These are phyloP conservation scores for Cyberlindnera euphorbiiphila DNA, from an alignment of 805 yeast genomes.

Conservation along the genomic window DNA sequence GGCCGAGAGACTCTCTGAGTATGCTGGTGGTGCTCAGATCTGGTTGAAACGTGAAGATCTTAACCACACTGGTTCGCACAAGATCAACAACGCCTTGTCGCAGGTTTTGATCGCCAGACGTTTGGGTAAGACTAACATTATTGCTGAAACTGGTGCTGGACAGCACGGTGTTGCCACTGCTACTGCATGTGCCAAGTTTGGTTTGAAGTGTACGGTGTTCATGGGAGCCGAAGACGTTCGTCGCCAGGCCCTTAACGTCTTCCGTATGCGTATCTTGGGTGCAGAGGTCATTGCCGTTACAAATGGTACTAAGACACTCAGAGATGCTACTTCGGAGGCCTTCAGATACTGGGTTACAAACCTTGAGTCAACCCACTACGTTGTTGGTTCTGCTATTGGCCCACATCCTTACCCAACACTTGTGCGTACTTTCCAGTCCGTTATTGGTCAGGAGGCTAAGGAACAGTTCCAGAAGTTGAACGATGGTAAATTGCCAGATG, in stretches of 20 bases:
- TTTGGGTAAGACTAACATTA: conserved; percentile 70
- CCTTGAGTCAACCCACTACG: conserved; percentile 82
- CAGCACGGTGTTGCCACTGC: conserved; percentile 94
- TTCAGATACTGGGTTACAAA: conserved; percentile 93
- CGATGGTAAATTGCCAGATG: conserved; percentile 83
- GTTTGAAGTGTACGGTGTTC: conserved; percentile 86
- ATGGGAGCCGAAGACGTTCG: conserved; percentile 99
- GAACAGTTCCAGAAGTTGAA: conserved; percentile 80
- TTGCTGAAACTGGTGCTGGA: conserved; percentile 93
- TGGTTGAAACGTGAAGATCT: conserved; percentile 98
- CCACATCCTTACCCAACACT: conserved; percentile 99
- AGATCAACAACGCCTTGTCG: conserved; percentile 79
- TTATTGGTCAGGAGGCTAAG: conserved; percentile 92
- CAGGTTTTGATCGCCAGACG: conserved; percentile 78
- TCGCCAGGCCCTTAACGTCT: conserved; percentile 96
- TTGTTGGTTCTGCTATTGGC: conserved; percentile 98
- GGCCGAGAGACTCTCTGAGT: conserved; percentile 85
- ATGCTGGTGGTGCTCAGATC: conserved; percentile 92
- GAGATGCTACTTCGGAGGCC: conserved; percentile 98
- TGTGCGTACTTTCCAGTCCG: conserved; percentile 97
- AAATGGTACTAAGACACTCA: conserved; percentile 90
- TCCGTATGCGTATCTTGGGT: conserved; percentile 94
- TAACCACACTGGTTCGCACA: conserved; percentile 87
- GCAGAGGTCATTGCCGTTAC: conserved; percentile 93
- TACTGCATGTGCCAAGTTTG: conserved; percentile 89